phyloP scores from a whole-genome alignment of 495 filamentous ascomycete genomes.

The Penicillium lividum region DNA sequence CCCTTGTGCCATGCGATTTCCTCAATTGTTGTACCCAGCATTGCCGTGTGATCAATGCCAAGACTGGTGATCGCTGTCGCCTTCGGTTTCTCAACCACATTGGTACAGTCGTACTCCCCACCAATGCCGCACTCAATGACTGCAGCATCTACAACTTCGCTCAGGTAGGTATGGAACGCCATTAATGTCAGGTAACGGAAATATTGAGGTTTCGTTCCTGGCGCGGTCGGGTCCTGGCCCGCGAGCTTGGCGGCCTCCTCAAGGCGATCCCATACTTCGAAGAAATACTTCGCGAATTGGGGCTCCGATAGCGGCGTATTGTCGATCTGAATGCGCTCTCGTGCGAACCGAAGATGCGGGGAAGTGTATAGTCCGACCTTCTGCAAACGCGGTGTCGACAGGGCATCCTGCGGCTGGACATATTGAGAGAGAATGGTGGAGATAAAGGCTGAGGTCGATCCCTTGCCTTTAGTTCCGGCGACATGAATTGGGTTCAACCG shows the following conservation, averaged over 20 bases:
- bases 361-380: constrained; percentile 86
- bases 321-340: constrained; percentile 86
- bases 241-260: constrained; percentile 51
- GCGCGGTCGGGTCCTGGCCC: constrained; percentile 47
- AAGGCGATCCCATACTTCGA: constrained; percentile 82
- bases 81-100: constrained; percentile 75
- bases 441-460: constrained; percentile 54
- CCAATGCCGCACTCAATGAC: constrained; percentile 94
- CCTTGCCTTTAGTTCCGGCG: constrained; percentile 93
- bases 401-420: constrained; percentile 35
- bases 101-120: constrained; percentile 91
- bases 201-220: constrained; percentile 73
- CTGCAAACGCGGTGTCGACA: constrained; percentile 35
- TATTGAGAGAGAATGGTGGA: constrained; percentile 64
- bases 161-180: constrained; percentile 83
- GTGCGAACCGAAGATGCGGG: constrained; percentile 82
- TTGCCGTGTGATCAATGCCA: constrained; percentile 83
- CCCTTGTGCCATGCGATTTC: constrained; percentile 98
- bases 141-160: constrained; percentile 76
- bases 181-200: constrained; percentile 89
- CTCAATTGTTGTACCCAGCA: constrained; percentile 81
- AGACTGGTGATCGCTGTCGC: constrained; percentile 78
- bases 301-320: constrained; percentile 72
- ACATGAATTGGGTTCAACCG: constrained; percentile 78
- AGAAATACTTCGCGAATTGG: constrained; percentile 82